Evolutionary conservation across 331 rosid species (phyloP), one percentile per base, ranked within the genome.

Genomic region (Acacia pycnantha): DNA sequence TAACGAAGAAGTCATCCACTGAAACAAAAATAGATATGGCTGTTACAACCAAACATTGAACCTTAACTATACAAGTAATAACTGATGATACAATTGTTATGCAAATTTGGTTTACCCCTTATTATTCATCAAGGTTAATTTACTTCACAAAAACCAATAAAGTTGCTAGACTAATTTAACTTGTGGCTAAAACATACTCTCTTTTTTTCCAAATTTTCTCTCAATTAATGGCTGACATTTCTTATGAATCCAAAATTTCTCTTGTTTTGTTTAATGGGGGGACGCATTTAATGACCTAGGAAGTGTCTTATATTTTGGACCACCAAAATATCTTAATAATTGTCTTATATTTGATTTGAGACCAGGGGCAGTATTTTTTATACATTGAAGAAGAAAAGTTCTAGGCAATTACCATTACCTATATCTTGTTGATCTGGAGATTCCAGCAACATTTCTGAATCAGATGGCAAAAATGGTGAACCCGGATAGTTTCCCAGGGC

Each of bases 1-100:
- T 95, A 62, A 88, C 99, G 84, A 96, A 94, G 95, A 92, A 96
- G 88, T 96, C 99, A 87, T 94, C 99, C 88, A 94, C 97, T 88
- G 97, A 82, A 86, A 90, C 64, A 3, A 71, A 84, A 13, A 50
- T 66, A 80, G 75, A 31, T 47, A 33, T 76, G 62, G 33, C 31
- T 70, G 76, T 47, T 79, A 61, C 33, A 47, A 77, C 68, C 77
- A 79, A 74, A 54, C 31, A 62, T 44, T 40, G 46, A 65, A 61
- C 62, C 14, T 73, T 35, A 47, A 19, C 24, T 19, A 48, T 41
- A 41, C 40, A 54, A 18, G 26, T 54, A 21, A 54, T 19, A 75
- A n/a, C 33, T 40, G 21, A 69, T 69, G 24, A 71, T 27, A 46
- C 5, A 31, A 64, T 24, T 64, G 37, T 37, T 67, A 64, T 74